phyloP scores from a whole-genome alignment of 345 rosid species.

The Aquilaria malaccensis region DNA sequence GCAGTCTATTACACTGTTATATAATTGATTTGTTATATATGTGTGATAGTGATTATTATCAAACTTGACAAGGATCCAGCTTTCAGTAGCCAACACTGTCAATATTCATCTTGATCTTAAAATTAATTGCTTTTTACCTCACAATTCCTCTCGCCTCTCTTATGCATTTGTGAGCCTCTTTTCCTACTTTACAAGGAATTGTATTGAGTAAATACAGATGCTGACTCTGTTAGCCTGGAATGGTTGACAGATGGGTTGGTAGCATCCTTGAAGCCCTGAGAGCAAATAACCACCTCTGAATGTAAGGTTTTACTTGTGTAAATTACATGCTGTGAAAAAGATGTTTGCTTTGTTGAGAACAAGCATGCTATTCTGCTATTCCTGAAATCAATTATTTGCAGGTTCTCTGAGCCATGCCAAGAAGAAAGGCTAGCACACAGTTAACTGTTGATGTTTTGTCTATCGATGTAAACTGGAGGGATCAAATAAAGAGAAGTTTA shows the following conservation, averaged over 20 bases:
- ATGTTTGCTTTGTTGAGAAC: not conserved
- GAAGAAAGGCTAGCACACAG: no score
- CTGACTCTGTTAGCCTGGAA: not conserved
- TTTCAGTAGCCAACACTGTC: no score
- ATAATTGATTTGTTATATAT: no score
- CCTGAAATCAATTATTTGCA: not conserved
- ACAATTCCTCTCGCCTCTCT: no score
- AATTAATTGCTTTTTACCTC: not conserved
- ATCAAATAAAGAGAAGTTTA: not conserved
- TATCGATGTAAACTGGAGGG: not conserved
- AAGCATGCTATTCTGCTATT: not conserved
- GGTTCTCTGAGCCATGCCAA: not conserved
- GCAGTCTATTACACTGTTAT: no score
- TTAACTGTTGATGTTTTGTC: not conserved
- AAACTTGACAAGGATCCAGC: no score
- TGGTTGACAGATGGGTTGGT: slow-evolving; percentile 59
- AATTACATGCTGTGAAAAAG: no score
- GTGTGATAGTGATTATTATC: no score
- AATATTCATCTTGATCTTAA: not conserved
- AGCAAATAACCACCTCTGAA: slow-evolving; percentile 18
- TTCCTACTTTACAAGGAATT: not conserved
- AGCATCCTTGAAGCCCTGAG: slow-evolving; percentile 65
- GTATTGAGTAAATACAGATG: not conserved
- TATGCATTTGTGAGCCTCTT: no score
- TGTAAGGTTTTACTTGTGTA: not conserved